These are phyloP conservation scores for Coprinellus micaceus DNA, from an alignment of 768 basidiomycete genomes.

Conservation along the genomic window DNA sequence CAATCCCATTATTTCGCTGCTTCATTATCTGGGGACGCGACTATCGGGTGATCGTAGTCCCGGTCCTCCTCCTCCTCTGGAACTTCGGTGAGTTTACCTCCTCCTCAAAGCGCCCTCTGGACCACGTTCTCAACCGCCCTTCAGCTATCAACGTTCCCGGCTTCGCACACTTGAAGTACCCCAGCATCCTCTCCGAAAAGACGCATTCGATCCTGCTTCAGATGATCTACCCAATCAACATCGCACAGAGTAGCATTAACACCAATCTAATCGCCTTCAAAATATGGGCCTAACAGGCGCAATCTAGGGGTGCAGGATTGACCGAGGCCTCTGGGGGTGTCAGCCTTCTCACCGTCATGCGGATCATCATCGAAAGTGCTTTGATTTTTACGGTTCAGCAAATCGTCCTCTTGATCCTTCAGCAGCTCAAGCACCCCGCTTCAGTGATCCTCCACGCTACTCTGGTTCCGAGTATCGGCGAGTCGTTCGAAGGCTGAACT, in stretches of 20 bases:
- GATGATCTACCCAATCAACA: conserved; percentile 22
- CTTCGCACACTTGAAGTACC: not conserved
- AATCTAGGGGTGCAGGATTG: conserved; percentile 17
- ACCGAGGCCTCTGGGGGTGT: not conserved
- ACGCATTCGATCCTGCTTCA: not conserved
- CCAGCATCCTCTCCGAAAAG: not conserved
- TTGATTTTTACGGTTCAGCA: conserved; percentile 26
- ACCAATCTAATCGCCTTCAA: conserved; percentile 24
- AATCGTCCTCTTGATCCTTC: conserved; percentile 25
- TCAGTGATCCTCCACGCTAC: conserved; percentile 24
- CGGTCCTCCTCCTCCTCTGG: not conserved
- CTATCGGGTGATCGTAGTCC: conserved; percentile 4
- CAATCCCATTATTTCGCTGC: conserved; percentile 6
- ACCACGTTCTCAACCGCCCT: not conserved
- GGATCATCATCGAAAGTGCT: conserved; percentile 30
- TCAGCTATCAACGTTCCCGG: not conserved
- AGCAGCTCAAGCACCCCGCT: conserved; percentile 19
- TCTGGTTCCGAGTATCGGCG: conserved; percentile 27
- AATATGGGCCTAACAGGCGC: conserved; percentile 24
- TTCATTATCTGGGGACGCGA: conserved; percentile 7
- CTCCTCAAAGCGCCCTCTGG: no score
- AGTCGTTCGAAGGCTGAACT: no score
- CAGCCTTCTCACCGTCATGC: conserved; percentile 20
- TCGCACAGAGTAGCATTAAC: conserved; percentile 24
- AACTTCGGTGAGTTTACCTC: not conserved